Percentiles rank a stretch among this genome's conserved stretches.
Conservation (phyloP, 78 protist genomes). For the Chrysochromulina tobinii region DNA sequence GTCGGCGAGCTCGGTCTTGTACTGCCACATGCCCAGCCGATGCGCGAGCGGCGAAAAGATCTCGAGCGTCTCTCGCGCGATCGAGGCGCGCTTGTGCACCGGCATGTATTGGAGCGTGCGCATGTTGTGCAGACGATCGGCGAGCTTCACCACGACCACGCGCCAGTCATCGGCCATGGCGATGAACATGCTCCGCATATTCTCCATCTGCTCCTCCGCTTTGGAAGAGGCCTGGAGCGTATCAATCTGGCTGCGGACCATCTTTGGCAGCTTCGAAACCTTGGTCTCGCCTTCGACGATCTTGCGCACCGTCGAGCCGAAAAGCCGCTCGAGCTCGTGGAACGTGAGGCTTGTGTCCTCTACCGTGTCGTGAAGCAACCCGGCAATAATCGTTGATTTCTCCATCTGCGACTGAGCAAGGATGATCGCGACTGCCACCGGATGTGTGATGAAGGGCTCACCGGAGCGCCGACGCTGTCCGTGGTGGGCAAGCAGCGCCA, state of each 20-base stretch:
- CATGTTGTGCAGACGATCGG: conserved; percentile 49
- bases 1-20: background rate
- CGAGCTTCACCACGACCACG: conserved; percentile 45
- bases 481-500: background rate
- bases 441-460: conserved; percentile 31
- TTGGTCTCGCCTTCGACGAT: conserved; percentile 44
- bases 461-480: conserved; percentile 14
- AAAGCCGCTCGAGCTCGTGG: background rate
- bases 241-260: background rate
- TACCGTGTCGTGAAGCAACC: conserved; percentile 33
- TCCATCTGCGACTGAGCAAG: background rate
- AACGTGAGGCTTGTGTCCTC: conserved; percentile 1
- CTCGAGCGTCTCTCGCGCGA: conserved; percentile 35
- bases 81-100: background rate
- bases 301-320: background rate
- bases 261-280: conserved; percentile 4
- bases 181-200: conserved; percentile 14
- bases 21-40: background rate
- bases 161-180: conserved; percentile 47
- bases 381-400: background rate
- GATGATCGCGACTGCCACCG: conserved; percentile 29
- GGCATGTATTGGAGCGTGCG: conserved; percentile 43
- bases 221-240: background rate
- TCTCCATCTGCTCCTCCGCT: conserved; percentile 9
- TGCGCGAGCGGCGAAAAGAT: conserved; percentile 34